Percentiles rank a stretch among this genome's conserved stretches.
Conservation (phyloP, 208 protist genomes). For the Leishmania guyanensis region DNA sequence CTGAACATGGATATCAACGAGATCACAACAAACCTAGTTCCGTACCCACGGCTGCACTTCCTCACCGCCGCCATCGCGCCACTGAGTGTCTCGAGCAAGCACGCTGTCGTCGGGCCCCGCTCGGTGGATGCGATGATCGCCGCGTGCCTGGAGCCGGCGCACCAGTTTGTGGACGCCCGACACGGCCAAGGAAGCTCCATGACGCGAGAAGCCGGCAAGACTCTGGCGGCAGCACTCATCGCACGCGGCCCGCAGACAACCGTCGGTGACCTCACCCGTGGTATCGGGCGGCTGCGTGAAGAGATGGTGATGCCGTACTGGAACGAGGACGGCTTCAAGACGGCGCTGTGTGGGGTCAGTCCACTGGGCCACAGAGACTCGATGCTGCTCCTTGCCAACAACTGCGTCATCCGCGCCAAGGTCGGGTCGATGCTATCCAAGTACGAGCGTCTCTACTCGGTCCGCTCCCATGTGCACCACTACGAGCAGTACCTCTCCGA, state of each 20-base stretch:
- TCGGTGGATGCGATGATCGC: constrained; percentile 89
- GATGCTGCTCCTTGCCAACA: constrained; percentile 94
- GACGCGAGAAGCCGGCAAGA: constrained; percentile 48
- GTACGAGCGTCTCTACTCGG: constrained; percentile 92
- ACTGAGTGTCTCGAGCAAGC: constrained; percentile 70
- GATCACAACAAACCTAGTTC: constrained; percentile 97
- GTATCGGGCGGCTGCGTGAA: constrained; percentile 80
- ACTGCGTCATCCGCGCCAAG: constrained; percentile 85
- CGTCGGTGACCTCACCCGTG: constrained; percentile 93
- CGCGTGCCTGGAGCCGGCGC: constrained; percentile 81
- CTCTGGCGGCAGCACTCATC: constrained; percentile 89
- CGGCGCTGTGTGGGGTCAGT: constrained; percentile 92
- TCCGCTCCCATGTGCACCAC: constrained; percentile 93
- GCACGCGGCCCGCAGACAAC: constrained; percentile 92
- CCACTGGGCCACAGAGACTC: constrained; percentile 91
- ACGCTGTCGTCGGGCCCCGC: constrained; percentile 48
- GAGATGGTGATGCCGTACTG: constrained; percentile 91
- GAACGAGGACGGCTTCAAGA: constrained; percentile 98
- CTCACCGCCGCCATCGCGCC: constrained; percentile 92
- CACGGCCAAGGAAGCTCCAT: constrained; percentile 30
- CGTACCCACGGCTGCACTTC: constrained; percentile 94
- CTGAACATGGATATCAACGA: constrained; percentile 98
- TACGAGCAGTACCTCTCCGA: constrained; percentile 90
- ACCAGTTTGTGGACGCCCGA: constrained; percentile 82
- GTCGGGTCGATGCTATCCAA: constrained; percentile 73